A percentile compares a stretch with the other conserved stretches of the same genome.
These are phyloP conservation scores for Straminergon stramineum DNA, from an alignment of 225 moss, liverwort and hornwort species.

Conservation along the genomic window DNA sequence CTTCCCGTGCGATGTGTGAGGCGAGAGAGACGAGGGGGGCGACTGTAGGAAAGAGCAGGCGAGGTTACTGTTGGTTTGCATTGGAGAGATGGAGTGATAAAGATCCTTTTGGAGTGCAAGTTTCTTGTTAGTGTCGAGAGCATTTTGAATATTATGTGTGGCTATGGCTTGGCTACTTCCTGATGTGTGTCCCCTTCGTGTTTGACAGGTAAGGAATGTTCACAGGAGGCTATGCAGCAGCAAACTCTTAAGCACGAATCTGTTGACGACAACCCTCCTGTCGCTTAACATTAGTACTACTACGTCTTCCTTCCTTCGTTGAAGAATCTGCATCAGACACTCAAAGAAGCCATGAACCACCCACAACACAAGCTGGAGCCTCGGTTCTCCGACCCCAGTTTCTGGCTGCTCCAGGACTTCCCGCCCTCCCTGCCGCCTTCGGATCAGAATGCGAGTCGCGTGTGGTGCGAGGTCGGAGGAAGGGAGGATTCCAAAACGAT, in stretches of 20 bases:
- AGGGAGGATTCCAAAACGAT: background rate
- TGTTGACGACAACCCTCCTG: background rate
- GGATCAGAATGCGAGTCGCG: background rate
- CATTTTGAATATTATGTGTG: background rate
- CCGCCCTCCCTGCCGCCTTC: background rate
- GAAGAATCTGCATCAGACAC: constrained; percentile 32
- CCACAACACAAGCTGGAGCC: background rate
- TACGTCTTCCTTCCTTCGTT: background rate
- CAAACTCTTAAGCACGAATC: background rate
- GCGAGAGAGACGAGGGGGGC: background rate
- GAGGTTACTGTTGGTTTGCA: background rate
- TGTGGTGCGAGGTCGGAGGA: constrained; percentile 10
- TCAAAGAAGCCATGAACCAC: background rate
- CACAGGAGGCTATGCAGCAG: background rate
- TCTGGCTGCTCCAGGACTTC: constrained; percentile 34
- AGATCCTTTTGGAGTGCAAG: background rate
- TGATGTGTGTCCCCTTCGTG: background rate
- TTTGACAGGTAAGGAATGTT: background rate
- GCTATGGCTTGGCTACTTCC: background rate
- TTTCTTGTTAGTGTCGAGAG: background rate
- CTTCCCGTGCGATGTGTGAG: background rate
- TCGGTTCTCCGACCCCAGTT: constrained; percentile 18
- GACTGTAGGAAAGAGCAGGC: background rate
- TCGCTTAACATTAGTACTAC: background rate
- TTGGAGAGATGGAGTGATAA: background rate